A percentile compares a stretch with the other conserved stretches of the same genome.
phyloP scores from a whole-genome alignment of 2,329 filamentous ascomycete species.

The Colletotrichum neosansevieriae region DNA sequence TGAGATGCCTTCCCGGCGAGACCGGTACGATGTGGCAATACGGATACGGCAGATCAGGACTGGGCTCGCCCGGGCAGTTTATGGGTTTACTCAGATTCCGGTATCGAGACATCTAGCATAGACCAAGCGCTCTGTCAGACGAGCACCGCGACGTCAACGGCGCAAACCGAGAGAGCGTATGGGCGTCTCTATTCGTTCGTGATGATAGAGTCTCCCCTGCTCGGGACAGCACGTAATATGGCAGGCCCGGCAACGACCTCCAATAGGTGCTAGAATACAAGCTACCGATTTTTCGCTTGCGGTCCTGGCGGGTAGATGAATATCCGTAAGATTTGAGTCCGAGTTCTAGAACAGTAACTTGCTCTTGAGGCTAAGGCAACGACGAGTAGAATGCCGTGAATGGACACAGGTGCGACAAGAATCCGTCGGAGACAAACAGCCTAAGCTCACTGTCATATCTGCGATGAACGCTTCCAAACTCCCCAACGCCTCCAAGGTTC shows the following conservation, averaged over 20 bases:
- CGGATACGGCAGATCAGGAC: neutral
- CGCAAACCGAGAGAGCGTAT: neutral
- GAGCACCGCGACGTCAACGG: neutral
- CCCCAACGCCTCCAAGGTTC: too few relatives aligned
- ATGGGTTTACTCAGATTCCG: neutral
- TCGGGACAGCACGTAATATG: slow-evolving; percentile 24
- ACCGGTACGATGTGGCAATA: neutral
- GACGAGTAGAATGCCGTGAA: neutral
- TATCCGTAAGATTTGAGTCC: neutral
- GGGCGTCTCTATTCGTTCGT: neutral
- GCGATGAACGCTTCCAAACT: neutral
- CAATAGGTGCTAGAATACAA: neutral
- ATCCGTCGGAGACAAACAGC: too few relatives aligned
- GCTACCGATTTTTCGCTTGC: neutral
- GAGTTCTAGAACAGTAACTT: too few relatives aligned
- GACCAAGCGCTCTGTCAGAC: neutral
- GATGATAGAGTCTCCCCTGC: slow-evolving; percentile 3
- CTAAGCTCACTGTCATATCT: neutral
- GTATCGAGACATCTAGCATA: neutral
- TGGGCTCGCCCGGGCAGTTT: neutral
- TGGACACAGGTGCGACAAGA: neutral
- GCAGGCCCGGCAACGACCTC: neutral
- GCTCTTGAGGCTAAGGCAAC: neutral
- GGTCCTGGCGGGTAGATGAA: neutral
- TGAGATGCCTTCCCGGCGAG: neutral